Evolutionary conservation across 371 early-diverging fungal genomes (phyloP).

Genomic region (Actinomortierella ambigua): DNA sequence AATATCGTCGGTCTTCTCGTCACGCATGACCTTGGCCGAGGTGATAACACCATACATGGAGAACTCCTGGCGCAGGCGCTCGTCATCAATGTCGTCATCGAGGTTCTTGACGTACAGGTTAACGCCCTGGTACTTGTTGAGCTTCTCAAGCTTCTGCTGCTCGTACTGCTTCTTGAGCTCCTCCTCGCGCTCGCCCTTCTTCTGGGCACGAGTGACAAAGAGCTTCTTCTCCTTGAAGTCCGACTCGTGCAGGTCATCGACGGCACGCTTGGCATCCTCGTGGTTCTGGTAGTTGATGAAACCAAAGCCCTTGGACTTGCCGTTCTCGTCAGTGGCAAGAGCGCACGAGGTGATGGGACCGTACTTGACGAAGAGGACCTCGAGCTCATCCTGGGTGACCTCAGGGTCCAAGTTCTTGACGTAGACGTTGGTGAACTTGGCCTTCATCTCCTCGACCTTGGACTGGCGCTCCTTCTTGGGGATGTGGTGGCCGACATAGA

Average conservation of each 20-base stretch:
- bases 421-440: slow-evolving; percentile 98
- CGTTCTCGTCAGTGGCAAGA: slow-evolving; percentile 77
- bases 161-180: slow-evolving; percentile 95
- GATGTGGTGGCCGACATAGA: slow-evolving; percentile 90
- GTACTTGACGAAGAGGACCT: slow-evolving; percentile 81
- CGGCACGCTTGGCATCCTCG: slow-evolving; percentile 92
- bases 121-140: slow-evolving; percentile 97
- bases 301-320: slow-evolving; percentile 92
- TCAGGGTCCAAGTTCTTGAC: slow-evolving; percentile 95
- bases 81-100: slow-evolving; percentile 95
- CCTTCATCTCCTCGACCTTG: slow-evolving; percentile 90
- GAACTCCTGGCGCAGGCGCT: slow-evolving; percentile 94
- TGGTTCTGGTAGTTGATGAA: slow-evolving; percentile 97
- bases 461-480: slow-evolving; percentile 92
- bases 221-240: slow-evolving; percentile 91
- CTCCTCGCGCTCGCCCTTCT: slow-evolving; percentile 98
- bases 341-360: slow-evolving; percentile 90
- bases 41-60: slow-evolving; percentile 94
- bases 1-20: slow-evolving; percentile 67
- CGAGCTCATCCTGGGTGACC: slow-evolving; percentile 85
- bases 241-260: slow-evolving; percentile 93
- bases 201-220: slow-evolving; percentile 98
- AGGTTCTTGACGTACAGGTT: slow-evolving; percentile 99
- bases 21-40: slow-evolving; percentile 96
- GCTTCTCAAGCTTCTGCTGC: slow-evolving; percentile 90